These are phyloP conservation scores for Wakefieldia striispora DNA, from an alignment of 768 basidiomycete genomes.

Conservation along the genomic window DNA sequence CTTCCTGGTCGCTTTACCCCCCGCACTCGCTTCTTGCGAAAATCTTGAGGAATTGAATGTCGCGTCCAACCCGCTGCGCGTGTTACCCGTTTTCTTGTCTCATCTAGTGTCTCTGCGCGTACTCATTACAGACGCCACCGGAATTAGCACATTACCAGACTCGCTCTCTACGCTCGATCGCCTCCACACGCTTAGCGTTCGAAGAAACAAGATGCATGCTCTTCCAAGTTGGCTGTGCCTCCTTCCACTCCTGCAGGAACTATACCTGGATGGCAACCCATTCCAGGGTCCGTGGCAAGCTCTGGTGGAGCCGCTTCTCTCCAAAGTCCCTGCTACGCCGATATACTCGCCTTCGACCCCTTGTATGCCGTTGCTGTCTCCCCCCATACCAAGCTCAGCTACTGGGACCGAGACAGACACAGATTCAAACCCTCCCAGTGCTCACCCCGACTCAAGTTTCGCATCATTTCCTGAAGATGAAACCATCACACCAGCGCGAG, in stretches of 20 bases:
- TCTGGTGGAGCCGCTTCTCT: constrained; percentile 79
- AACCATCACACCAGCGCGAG: constrained; percentile 67
- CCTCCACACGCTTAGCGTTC: constrained; percentile 86
- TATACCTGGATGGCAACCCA: constrained; percentile 94
- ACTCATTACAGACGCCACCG: constrained; percentile 90
- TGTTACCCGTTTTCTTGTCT: constrained; percentile 87
- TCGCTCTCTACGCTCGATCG: constrained; percentile 70
- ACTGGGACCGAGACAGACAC: constrained; percentile 47
- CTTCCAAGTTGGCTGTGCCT: constrained; percentile 96
- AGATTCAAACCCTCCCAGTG: constrained; percentile 53
- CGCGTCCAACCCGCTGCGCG: constrained; percentile 84
- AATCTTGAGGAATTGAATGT: constrained; percentile 92
- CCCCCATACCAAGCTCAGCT: constrained; percentile 44
- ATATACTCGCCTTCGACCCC: constrained; percentile 67
- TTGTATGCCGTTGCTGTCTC: constrained; percentile 50
- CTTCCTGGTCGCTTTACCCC: constrained; percentile 79
- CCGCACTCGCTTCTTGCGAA: constrained; percentile 74
- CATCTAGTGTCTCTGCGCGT: constrained; percentile 76
- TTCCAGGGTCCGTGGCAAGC: constrained; percentile 94
- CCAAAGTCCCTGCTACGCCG: constrained; percentile 58
- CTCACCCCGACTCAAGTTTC: constrained; percentile 32
- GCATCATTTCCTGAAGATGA: constrained; percentile 53
- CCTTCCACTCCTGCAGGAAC: constrained; percentile 76
- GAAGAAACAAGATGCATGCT: constrained; percentile 83
- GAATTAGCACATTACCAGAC: constrained; percentile 72